Base-by-base conservation (phyloP, 1,284 basidiomycete genomes). In the Marasmius sp. region DNA sequence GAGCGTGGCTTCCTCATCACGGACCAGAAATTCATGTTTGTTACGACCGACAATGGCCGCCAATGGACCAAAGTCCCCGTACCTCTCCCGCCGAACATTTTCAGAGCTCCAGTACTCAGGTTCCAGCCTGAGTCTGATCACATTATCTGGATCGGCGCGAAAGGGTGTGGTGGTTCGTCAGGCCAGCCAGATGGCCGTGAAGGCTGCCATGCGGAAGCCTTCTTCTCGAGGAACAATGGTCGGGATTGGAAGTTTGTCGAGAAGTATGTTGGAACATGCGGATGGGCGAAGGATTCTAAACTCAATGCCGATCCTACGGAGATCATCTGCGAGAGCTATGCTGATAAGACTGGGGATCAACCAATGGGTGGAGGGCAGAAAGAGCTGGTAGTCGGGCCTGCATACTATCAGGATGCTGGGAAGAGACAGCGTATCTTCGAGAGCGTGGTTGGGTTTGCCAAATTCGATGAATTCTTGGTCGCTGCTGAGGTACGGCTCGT, bases 401-500 rank as follows among this genome's bases (percentile, higher is more conserved):
- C 90, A 60, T 97, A 88, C 77, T 98, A 89, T 74, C 69, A 68
- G 51, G 84, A 47, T 47, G 11, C 16, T 11, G 2, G 16, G 11
- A 47, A 83, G 65, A 91, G 87, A 79, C 86, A 81, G 65, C 89
- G 85, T 69, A 74, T 98, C 34, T 98, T 99, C 71, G 85, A 93
- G 55, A 81, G 88, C 48, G 88, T 98, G 59, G 93, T 96, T 65
- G 97, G 97, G 2, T 98, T 96, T 78, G 91, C 97, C 0, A 97
- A 95, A 72, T 99, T 99, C 76, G 94, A 94, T 3, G 93, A 98
- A 78, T 99, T 91, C 73, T 81, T 98, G 70, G 87, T 98, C 47
- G 95, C 98, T 22, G 97, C 97, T 14, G 89, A 97, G 83, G 92
- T 97, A 54, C 58, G 84, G 22, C 33, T 33, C 38, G 10, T 61